These are phyloP conservation scores for Fusarium hostae DNA, from an alignment of 2,329 filamentous ascomycete genomes.

Conservation along the genomic window DNA sequence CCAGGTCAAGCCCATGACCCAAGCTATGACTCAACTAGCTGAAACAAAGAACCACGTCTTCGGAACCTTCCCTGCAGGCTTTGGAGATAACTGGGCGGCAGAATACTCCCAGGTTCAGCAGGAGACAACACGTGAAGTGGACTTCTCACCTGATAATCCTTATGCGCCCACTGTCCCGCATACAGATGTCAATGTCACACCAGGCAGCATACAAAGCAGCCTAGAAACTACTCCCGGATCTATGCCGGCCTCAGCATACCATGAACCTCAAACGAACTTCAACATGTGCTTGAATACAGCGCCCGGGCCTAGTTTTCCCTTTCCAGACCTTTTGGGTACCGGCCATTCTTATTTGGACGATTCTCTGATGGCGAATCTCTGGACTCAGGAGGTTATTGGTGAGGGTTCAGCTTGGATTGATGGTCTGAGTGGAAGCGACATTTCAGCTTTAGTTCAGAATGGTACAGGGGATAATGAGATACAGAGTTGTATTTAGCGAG, in stretches of 20 bases:
- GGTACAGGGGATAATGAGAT: background rate
- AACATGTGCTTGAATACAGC: background rate
- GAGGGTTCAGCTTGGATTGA: background rate
- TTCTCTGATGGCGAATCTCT: background rate
- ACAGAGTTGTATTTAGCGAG: background rate
- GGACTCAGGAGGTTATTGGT: background rate
- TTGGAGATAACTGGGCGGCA: conserved; percentile 12
- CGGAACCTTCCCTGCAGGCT: background rate
- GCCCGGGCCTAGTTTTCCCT: background rate
- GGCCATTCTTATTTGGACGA: background rate
- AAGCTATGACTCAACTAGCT: conserved; percentile 14
- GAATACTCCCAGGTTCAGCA: background rate
- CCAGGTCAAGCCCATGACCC: conserved; percentile 1
- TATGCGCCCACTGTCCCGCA: background rate
- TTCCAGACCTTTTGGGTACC: background rate
- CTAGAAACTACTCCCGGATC: background rate
- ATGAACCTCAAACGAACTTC: background rate
- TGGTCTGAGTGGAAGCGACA: background rate
- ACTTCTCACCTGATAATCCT: background rate
- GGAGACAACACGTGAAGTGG: background rate
- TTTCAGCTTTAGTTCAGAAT: background rate
- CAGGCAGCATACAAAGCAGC: background rate
- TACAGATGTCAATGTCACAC: background rate
- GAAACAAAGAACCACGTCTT: conserved; percentile 14
- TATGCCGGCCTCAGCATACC: background rate